phyloP scores from a whole-genome alignment of 148 eudicot genomes.

The Fallopia convolvulus region DNA sequence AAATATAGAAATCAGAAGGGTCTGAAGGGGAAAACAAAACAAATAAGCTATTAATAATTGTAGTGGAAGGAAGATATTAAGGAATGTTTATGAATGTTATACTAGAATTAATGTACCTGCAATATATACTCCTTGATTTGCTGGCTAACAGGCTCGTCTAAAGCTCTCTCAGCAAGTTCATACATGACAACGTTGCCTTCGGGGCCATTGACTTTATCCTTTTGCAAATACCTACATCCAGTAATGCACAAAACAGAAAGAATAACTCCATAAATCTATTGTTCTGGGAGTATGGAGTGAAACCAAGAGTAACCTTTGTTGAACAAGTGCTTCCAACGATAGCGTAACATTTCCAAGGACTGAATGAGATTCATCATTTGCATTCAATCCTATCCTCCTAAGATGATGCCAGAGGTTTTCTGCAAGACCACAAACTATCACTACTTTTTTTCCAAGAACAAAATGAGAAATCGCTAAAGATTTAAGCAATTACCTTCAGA shows the following conservation, averaged over 20 bases:
- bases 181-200: conserved; percentile 66
- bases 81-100: not conserved
- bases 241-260: not conserved
- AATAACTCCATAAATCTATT: not conserved
- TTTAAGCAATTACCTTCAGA: conserved; percentile 48
- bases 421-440: conserved; percentile 16
- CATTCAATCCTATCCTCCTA: conserved; percentile 72
- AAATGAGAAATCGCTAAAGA: not conserved
- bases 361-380: conserved; percentile 70
- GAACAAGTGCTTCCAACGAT: conserved; percentile 70
- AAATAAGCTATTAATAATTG: not conserved
- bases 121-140: conserved; percentile 55
- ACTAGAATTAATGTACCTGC: conserved; percentile 25
- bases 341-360: conserved; percentile 57
- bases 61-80: not conserved
- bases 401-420: conserved; percentile 91
- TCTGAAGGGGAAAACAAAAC: not conserved
- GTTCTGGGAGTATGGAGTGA: not conserved
- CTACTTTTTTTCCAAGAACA: not conserved
- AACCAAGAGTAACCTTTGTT: conserved; percentile 53
- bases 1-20: not conserved
- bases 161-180: conserved; percentile 95
- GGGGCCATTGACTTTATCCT: conserved; percentile 80
- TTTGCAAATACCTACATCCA: conserved; percentile 62
- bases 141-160: conserved; percentile 52